Conservation (phyloP, 306 rosid genomes). For the Dicorynia guianensis region DNA sequence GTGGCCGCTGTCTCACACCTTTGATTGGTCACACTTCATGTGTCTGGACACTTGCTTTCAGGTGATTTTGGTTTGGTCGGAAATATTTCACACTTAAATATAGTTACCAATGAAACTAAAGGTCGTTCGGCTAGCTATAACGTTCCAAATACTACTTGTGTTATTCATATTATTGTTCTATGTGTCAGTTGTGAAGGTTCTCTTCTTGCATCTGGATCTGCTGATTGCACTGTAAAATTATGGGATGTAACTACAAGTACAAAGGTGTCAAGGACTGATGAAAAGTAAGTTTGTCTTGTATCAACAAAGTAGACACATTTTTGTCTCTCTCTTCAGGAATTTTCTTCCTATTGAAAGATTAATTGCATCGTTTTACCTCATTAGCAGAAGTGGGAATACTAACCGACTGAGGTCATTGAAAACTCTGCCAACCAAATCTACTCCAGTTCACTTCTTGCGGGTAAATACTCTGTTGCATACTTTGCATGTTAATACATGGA, state of each 20-base stretch:
- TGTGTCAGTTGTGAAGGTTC: slow-evolving; percentile 88
- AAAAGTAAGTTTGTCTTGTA: slow-evolving; percentile 63
- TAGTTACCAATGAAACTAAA: background rate
- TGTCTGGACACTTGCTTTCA: slow-evolving; percentile 91
- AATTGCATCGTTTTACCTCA: slow-evolving; percentile 21
- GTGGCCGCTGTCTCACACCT: slow-evolving; percentile 84
- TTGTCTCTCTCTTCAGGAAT: slow-evolving; percentile 15
- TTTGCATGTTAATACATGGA: slow-evolving; percentile 22
- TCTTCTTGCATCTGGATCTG: slow-evolving; percentile 94
- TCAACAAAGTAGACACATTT: background rate
- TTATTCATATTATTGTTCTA: slow-evolving; percentile 27
- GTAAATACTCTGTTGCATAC: slow-evolving; percentile 46
- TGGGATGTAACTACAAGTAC: slow-evolving; percentile 93
- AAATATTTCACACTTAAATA: slow-evolving; percentile 8
- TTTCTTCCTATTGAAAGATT: slow-evolving; percentile 20
- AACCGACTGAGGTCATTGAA: slow-evolving; percentile 84
- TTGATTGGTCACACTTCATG: slow-evolving; percentile 91
- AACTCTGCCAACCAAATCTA: slow-evolving; percentile 82
- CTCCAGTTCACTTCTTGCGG: slow-evolving; percentile 79
- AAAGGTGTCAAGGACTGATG: slow-evolving; percentile 73
- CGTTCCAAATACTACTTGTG: slow-evolving; percentile 9
- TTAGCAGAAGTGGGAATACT: slow-evolving; percentile 68
- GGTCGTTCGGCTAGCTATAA: slow-evolving; percentile 2
- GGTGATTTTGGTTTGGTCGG: slow-evolving; percentile 50
- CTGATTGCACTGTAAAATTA: slow-evolving; percentile 92